Conservation (phyloP, 2,329 filamentous ascomycete species). For the Hymenoscyphus occultus region DNA sequence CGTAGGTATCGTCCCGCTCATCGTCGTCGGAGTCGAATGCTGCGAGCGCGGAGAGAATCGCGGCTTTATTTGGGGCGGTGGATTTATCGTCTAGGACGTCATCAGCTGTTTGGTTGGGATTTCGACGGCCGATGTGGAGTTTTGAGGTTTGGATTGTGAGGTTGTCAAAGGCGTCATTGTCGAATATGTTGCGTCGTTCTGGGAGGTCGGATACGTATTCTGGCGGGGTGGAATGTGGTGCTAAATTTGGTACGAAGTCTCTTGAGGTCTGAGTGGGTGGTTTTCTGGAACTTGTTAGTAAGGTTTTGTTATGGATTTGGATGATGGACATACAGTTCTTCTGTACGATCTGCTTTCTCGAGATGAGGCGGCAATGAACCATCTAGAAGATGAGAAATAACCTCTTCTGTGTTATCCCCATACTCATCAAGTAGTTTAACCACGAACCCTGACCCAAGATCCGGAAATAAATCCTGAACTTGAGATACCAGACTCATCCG, state of each 20-base stretch:
- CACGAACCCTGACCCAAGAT: constrained; percentile 80
- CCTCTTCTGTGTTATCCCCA: constrained; percentile 70
- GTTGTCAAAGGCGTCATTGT: constrained; percentile 75
- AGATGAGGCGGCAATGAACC: constrained; percentile 70
- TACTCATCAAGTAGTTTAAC: constrained; percentile 78
- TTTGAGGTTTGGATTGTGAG: constrained; percentile 64
- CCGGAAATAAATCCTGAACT: constrained; percentile 90
- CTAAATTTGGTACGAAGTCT: constrained; percentile 44
- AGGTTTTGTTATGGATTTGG: not conserved
- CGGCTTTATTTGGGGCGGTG: constrained; percentile 70
- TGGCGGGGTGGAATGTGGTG: constrained; percentile 58
- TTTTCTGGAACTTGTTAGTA: constrained; percentile 27
- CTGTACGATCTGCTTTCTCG: constrained; percentile 57
- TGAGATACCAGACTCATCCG: constrained; percentile 81
- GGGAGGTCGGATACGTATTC: constrained; percentile 41
- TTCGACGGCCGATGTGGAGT: constrained; percentile 75
- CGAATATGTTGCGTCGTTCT: constrained; percentile 69
- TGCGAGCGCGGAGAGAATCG: constrained; percentile 83
- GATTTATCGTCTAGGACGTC: constrained; percentile 64
- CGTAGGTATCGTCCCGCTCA: constrained; percentile 95
- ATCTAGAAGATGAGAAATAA: constrained; percentile 79
- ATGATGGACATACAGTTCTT: constrained; percentile 43
- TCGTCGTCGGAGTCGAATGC: constrained; percentile 93
- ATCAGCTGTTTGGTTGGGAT: constrained; percentile 64
- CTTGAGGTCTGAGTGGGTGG: constrained; percentile 23